Base-by-base conservation (phyloP, 2,329 filamentous ascomycete species). In the Arthrobotrys musiformis region DNA sequence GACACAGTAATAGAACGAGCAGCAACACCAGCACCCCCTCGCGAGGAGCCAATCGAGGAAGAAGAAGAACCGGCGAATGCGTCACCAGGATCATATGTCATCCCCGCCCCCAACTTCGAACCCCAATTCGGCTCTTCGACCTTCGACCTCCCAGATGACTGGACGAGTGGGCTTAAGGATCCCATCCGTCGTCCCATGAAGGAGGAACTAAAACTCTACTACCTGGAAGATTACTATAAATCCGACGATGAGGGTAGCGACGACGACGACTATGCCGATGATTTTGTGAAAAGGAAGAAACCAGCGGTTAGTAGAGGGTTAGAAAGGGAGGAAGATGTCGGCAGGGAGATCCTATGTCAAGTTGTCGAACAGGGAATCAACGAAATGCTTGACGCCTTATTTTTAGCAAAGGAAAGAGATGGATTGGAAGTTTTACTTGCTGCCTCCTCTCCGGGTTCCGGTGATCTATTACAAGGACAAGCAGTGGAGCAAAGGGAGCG, bases 351-450 rank as follows among this genome's bases (percentile, higher is more conserved):
- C 2, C 85, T 98, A 0, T 97, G 97, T 81, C 92, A 97, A 82
- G 90, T 96, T 33, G 93, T 93, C 0, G 93, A 97, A 83, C 92
- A 97, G 83, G 92, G 93, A 0, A 93, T 97, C 84, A 97, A 98
- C 81, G 93, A 98, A 83, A 86, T 98, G 1, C 88, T 99, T 0
- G 93, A 98, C 81, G 88, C 90, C 0, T 86, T 99, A 0, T 99
- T 99, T 85, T 91, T 91, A 80, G 86, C 88, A 3, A 91, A 91
- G 79, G 94, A 98, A 83, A 90, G 94, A 79, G 83, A 92, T 17
- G 90, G 93, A 0, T 84, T 95, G 74, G 87, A 89, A 67, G 90
- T 90, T 9, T 87, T 88, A 7, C 86, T 87, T 58, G 92, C 91
- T 0, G 88, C 88, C 7, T 19, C 19, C 17, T 17, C 11, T 30